Conservation (phyloP, 768 basidiomycete species). For the Lactarius deliciosus region DNA sequence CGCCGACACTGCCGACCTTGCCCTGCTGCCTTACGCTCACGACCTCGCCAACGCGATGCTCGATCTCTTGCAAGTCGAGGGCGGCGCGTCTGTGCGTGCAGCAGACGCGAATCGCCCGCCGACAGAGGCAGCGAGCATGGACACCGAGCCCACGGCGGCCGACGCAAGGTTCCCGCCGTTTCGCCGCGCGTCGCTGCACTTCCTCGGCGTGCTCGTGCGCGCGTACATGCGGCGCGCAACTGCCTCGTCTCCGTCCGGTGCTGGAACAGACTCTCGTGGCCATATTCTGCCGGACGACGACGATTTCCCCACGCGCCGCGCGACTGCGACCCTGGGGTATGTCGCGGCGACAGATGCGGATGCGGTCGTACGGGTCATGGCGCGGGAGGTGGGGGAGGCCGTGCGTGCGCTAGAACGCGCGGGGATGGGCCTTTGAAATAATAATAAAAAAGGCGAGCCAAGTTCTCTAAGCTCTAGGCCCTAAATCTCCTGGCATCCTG, state of each 20-base stretch:
- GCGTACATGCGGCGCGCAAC: conserved; percentile 54
- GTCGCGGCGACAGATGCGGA: conserved; percentile 27
- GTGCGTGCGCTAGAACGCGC: conserved; percentile 22
- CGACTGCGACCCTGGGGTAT: conserved; percentile 25
- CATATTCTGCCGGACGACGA: conserved; percentile 1
- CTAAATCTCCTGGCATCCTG: neutral
- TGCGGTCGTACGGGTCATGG: conserved; percentile 28
- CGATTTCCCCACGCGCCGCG: conserved; percentile 26
- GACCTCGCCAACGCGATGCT: conserved; percentile 68
- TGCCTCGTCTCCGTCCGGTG: neutral
- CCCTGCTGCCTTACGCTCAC: conserved; percentile 59
- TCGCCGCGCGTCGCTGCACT: conserved; percentile 83
- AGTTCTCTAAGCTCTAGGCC: neutral
- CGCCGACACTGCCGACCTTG: conserved; percentile 59
- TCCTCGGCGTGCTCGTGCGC: conserved; percentile 69
- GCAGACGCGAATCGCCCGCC: conserved; percentile 17
- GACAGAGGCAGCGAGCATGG: conserved; percentile 40
- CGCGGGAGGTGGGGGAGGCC: conserved; percentile 28
- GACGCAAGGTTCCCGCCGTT: conserved; percentile 74
- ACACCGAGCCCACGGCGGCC: conserved; percentile 55
- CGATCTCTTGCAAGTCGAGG: conserved; percentile 73
- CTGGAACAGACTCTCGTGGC: conserved; percentile 33
- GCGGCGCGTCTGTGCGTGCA: conserved; percentile 35
- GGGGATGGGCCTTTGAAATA: conserved; percentile 15
- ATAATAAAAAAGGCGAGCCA: neutral